These are phyloP conservation scores for Lachancea kluyveri DNA, from an alignment of 805 yeast species.

Conservation along the genomic window DNA sequence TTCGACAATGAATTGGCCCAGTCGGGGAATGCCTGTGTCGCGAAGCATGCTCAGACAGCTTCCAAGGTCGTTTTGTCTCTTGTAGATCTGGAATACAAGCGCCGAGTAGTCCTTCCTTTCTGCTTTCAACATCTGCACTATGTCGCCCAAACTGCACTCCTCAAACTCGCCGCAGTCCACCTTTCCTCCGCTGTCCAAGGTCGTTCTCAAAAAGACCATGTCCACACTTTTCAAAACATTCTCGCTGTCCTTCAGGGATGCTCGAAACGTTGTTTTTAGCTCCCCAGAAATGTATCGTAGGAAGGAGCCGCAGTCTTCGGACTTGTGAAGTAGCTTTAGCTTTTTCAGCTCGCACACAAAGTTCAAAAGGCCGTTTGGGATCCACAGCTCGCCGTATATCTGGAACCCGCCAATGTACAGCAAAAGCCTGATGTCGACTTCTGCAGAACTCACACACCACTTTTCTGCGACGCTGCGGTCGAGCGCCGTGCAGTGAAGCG, in stretches of 20 bases:
- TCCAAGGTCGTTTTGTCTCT: background rate
- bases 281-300: conserved; percentile 7
- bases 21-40: no score
- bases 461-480: conserved; percentile 12
- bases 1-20: no score
- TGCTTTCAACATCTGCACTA: conserved; percentile 10
- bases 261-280: conserved; percentile 3
- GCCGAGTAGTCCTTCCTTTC: conserved; percentile 1
- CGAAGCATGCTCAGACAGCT: conserved; percentile 2
- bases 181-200: conserved; percentile 5
- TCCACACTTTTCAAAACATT: conserved; percentile 22
- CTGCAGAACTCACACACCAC: conserved; percentile 16
- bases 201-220: conserved; percentile 15
- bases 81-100: conserved; percentile 1
- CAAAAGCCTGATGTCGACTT: conserved; percentile 24
- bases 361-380: conserved; percentile 22
- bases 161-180: conserved; percentile 15
- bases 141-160: conserved; percentile 12
- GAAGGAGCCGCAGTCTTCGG: conserved; percentile 8
- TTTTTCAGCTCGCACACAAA: conserved; percentile 18
- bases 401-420: conserved; percentile 21
- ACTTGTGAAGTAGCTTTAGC: conserved; percentile 23
- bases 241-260: conserved; percentile 10
- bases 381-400: conserved; percentile 27
- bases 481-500: conserved; percentile 21